Percentiles rank a stretch among this genome's conserved stretches.
Evolutionary conservation across 306 rosid species (phyloP).

Genomic region (Cyclanthera cordifolia): DNA sequence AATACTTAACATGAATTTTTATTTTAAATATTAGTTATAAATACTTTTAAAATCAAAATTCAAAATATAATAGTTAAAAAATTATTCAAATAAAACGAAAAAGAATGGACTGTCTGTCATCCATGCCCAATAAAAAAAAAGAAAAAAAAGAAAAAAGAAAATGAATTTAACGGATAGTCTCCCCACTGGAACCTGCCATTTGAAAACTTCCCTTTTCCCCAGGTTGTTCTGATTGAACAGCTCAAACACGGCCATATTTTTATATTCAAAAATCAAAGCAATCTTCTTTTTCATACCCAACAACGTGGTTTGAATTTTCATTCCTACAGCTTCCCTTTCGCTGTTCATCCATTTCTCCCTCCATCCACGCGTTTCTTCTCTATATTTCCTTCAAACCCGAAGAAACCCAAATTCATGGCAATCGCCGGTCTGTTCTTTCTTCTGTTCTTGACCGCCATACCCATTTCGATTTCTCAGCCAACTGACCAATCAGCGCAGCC

Average conservation of each 20-base stretch:
- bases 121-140: background rate
- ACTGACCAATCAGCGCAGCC: slow-evolving; percentile 18
- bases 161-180: slow-evolving; percentile 3
- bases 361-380: slow-evolving; percentile 4
- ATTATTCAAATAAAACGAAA: too few species aligned
- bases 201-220: background rate
- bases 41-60: too few species aligned
- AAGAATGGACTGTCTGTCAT: too few species aligned
- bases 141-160: background rate
- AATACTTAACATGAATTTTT: too few species aligned
- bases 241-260: slow-evolving; percentile 17
- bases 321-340: slow-evolving; percentile 20
- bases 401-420: too few species aligned
- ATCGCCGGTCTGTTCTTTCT: slow-evolving; percentile 8
- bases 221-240: slow-evolving; percentile 15
- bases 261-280: too few species aligned
- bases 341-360: background rate
- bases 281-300: background rate
- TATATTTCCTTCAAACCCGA: background rate
- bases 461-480: slow-evolving; percentile 24
- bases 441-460: background rate
- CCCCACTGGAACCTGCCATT: background rate
- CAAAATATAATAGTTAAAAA: too few species aligned
- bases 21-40: too few species aligned
- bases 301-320: slow-evolving; percentile 12